Evolutionary conservation across 306 rosid species (phyloP).

Genomic region (Medicago arabica): DNA sequence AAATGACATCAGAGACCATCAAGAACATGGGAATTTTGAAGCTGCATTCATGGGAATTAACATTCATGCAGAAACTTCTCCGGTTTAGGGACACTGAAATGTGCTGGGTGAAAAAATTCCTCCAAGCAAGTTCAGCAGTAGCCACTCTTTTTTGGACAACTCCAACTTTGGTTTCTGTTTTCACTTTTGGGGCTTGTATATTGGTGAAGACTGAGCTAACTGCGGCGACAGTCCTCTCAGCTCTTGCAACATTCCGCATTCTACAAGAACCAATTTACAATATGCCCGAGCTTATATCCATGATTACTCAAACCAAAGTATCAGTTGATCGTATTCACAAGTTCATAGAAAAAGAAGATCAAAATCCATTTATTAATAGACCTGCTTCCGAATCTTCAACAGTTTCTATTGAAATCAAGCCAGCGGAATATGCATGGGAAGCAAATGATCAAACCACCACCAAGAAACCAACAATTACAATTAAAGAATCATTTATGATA

Average conservation of each 20-base stretch:
- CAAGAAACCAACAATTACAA: conserved; percentile 33
- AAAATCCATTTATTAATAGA: conserved; percentile 42
- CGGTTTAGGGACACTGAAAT: too few relatives aligned
- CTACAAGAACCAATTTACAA: conserved; percentile 92
- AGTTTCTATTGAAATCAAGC: conserved; percentile 56
- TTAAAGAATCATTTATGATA: conserved; percentile 55
- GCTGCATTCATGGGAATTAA: too few relatives aligned
- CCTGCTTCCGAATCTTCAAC: conserved; percentile 43
- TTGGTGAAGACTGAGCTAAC: conserved; percentile 51
- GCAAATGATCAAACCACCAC: conserved; percentile 44
- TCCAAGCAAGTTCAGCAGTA: too few relatives aligned
- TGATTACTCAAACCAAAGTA: conserved; percentile 83
- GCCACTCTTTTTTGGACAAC: too few relatives aligned
- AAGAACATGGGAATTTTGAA: too few relatives aligned
- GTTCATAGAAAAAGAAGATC: conserved; percentile 52
- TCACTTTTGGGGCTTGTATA: too few relatives aligned
- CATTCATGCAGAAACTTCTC: too few relatives aligned
- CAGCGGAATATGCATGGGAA: conserved; percentile 76
- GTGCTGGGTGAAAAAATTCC: too few relatives aligned
- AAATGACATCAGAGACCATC: too few relatives aligned
- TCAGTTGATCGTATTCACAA: conserved; percentile 71
- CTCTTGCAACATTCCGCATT: conserved; percentile 83
- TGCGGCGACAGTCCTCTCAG: conserved; percentile 76
- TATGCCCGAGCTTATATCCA: conserved; percentile 86
- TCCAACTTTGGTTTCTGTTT: too few relatives aligned